Evolutionary conservation across 2,329 filamentous ascomycete species (phyloP).

Genomic region (Orbilia javanica): DNA sequence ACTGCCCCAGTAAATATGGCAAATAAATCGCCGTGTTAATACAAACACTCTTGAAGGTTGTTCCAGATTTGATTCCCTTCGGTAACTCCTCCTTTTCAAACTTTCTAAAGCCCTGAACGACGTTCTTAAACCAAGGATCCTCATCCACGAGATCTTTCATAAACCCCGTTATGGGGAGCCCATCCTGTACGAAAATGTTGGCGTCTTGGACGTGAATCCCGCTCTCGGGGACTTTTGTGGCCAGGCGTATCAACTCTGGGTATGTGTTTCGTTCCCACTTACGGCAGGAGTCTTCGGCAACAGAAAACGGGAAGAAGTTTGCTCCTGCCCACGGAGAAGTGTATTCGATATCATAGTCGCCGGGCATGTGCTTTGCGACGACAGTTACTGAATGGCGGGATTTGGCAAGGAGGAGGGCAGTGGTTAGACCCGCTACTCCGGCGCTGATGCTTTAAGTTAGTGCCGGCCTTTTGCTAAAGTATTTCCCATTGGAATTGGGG

Average conservation of each 20-base stretch:
- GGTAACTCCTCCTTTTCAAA: constrained; percentile 63
- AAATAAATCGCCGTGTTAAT: constrained; percentile 92
- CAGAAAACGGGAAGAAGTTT: constrained; percentile 73
- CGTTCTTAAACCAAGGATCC: constrained; percentile 79
- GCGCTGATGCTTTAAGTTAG: constrained; percentile 67
- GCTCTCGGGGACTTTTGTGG: constrained; percentile 77
- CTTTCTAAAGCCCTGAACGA: constrained; percentile 73
- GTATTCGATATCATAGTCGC: constrained; percentile 92
- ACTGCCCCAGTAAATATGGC: constrained; percentile 85
- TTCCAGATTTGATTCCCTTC: constrained; percentile 77
- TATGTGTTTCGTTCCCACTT: constrained; percentile 68
- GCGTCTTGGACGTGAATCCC: constrained; percentile 82
- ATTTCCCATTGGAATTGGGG: not conserved
- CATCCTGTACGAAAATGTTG: constrained; percentile 42
- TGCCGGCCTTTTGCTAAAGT: too few relatives aligned
- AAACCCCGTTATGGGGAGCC: constrained; percentile 65
- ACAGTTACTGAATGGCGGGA: constrained; percentile 74
- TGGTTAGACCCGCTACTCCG: constrained; percentile 76
- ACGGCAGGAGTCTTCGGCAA: constrained; percentile 30
- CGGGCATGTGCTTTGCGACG: constrained; percentile 89
- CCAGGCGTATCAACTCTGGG: constrained; percentile 73
- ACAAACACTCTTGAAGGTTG: constrained; percentile 84
- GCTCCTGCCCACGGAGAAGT: constrained; percentile 90
- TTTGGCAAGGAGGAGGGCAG: constrained; percentile 74
- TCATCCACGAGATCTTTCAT: constrained; percentile 76